phyloP scores from a whole-genome alignment of 805 yeast genomes.

The Lipomyces yamanashiensis region DNA sequence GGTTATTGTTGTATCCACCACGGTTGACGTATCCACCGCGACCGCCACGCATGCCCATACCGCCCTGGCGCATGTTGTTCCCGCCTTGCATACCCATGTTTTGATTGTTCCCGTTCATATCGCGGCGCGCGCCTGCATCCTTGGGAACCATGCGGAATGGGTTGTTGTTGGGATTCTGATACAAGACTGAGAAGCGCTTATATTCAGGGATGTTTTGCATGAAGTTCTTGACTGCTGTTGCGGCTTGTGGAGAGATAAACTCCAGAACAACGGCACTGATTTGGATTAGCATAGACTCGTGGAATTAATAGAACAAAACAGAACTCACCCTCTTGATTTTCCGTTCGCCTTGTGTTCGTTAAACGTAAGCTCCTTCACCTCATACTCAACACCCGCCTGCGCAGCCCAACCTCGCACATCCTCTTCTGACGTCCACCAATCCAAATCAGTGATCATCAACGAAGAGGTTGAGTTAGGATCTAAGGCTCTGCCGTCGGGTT shows the following conservation, averaged over 20 bases:
- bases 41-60: slow-evolving; percentile 23
- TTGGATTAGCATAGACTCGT: neutral
- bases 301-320: neutral
- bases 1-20: slow-evolving; percentile 15
- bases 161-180: slow-evolving; percentile 28
- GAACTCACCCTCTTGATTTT: slow-evolving; percentile 36
- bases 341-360: slow-evolving; percentile 40
- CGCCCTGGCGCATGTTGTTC: slow-evolving; percentile 15
- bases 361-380: slow-evolving; percentile 37
- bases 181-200: slow-evolving; percentile 4
- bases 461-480: slow-evolving; percentile 34
- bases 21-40: slow-evolving; percentile 24
- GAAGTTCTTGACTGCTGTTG: slow-evolving; percentile 29
- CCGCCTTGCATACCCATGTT: slow-evolving; percentile 4
- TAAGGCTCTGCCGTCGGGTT: slow-evolving; percentile 32
- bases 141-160: slow-evolving; percentile 37
- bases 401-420: slow-evolving; percentile 40
- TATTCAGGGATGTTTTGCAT: slow-evolving; percentile 12
- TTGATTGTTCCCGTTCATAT: slow-evolving; percentile 9
- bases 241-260: slow-evolving; percentile 33
- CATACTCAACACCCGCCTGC: slow-evolving; percentile 32
- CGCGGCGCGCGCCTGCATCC: slow-evolving; percentile 21
- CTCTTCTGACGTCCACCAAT: slow-evolving; percentile 40
- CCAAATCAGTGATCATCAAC: slow-evolving; percentile 30
- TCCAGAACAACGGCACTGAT: slow-evolving; percentile 35